A percentile compares a stretch with the other conserved stretches of the same genome.
Conservation (phyloP, 2,329 filamentous ascomycete species). For the Sclerotinia glacialis region DNA sequence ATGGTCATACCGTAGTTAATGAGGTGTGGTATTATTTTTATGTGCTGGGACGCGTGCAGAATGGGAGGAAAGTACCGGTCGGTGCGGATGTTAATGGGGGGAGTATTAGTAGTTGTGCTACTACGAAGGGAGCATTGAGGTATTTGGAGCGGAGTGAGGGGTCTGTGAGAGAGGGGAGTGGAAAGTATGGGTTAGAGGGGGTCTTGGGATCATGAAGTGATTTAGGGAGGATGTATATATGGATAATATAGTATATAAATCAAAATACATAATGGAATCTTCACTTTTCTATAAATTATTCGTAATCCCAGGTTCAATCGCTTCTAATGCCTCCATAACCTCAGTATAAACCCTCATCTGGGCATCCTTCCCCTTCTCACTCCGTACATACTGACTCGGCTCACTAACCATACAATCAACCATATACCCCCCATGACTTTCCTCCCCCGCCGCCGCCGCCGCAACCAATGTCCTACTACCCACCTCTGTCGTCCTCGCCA, state of each 20-base stretch:
- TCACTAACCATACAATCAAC: conserved; percentile 32
- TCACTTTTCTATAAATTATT: conserved; percentile 25
- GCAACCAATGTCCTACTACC: conserved; percentile 41
- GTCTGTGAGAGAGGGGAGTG: conserved; percentile 11
- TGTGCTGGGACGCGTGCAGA: conserved; percentile 56
- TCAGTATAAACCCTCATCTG: conserved; percentile 45
- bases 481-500: conserved; percentile 39
- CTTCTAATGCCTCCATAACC: conserved; percentile 45
- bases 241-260: neutral
- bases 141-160: conserved; percentile 51
- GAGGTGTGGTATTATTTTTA: conserved; percentile 69
- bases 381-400: conserved; percentile 40
- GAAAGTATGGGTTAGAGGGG: neutral
- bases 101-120: conserved; percentile 54
- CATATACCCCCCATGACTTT: conserved; percentile 38
- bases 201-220: neutral
- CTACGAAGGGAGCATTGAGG: conserved; percentile 49
- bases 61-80: conserved; percentile 36
- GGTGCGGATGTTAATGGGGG: conserved; percentile 47
- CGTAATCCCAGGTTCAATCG: conserved; percentile 43
- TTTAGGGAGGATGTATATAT: neutral
- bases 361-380: conserved; percentile 41
- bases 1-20: conserved; percentile 54
- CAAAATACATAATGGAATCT: neutral
- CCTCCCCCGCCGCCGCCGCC: conserved; percentile 34